These are phyloP conservation scores for Boletus patriciae DNA, from an alignment of 768 basidiomycete species.

Conservation along the genomic window DNA sequence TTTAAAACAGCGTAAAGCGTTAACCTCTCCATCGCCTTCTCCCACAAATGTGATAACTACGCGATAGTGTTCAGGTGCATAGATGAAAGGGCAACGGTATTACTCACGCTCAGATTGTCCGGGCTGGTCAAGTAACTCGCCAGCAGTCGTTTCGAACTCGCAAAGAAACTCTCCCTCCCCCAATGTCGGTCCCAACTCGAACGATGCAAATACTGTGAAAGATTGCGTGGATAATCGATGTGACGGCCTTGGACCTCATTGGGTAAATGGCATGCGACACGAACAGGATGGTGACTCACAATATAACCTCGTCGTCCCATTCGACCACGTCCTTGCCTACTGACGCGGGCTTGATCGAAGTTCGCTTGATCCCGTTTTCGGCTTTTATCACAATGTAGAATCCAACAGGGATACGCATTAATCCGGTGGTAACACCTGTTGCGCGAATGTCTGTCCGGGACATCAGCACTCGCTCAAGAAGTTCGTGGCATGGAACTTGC, in stretches of 20 bases:
- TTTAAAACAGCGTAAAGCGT: background rate
- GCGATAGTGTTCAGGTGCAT: background rate
- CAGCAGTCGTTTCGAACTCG: background rate
- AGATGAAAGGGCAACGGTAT: background rate
- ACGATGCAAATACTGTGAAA: conserved; percentile 4
- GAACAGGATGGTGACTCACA: background rate
- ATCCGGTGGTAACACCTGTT: background rate
- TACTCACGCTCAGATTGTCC: background rate
- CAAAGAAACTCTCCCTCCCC: conserved; percentile 6
- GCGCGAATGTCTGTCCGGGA: background rate
- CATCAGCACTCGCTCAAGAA: background rate
- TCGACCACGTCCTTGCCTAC: background rate
- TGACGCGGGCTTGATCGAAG: background rate
- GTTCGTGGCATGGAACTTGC: background rate
- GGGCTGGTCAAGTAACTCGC: background rate
- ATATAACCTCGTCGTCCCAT: conserved; percentile 2
- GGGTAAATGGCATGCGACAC: background rate
- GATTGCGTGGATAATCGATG: background rate
- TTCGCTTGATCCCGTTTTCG: background rate
- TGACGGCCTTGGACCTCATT: background rate
- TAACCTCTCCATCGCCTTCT: background rate
- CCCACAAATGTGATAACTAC: background rate
- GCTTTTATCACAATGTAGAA: background rate
- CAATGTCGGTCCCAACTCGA: conserved; percentile 1
- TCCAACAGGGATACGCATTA: background rate